phyloP scores from a whole-genome alignment of 352 stramenopile genomes.

The Phytopythium aichiense region DNA sequence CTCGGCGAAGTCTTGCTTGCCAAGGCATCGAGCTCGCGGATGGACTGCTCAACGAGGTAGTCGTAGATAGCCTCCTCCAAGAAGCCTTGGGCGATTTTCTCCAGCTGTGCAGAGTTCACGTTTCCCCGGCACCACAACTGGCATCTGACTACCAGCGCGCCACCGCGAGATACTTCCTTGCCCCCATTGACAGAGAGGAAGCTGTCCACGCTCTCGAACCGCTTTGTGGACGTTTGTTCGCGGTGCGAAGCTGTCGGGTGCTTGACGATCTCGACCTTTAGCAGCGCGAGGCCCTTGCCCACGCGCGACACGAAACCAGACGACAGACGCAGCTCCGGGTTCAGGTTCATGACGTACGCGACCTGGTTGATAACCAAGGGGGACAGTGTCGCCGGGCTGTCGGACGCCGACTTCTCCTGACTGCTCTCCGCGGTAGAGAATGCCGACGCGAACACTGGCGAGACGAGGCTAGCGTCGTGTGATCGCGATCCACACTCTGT shows the following conservation, averaged over 20 bases:
- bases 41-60: conserved; percentile 64
- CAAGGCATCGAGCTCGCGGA: conserved; percentile 25
- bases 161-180: background rate
- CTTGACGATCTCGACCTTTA: conserved; percentile 54
- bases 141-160: conserved; percentile 34
- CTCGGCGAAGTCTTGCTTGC: background rate
- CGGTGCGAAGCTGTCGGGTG: conserved; percentile 3
- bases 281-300: conserved; percentile 71
- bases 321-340: conserved; percentile 74
- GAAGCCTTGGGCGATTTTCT: conserved; percentile 56
- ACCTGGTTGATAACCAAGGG: conserved; percentile 35
- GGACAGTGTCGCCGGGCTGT: background rate
- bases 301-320: conserved; percentile 69
- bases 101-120: conserved; percentile 50
- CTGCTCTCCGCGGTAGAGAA: background rate
- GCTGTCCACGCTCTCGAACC: background rate
- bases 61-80: conserved; percentile 77
- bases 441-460: conserved; percentile 15
- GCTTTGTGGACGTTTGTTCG: background rate
- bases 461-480: conserved; percentile 22
- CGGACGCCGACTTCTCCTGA: background rate
- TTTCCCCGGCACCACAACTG: conserved; percentile 75
- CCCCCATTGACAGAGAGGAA: background rate
- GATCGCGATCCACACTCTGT: background rate
- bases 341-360: conserved; percentile 81